Evolutionary conservation across 169 alveolate genomes (phyloP).

Genomic region (Plasmodium blacklocki): DNA sequence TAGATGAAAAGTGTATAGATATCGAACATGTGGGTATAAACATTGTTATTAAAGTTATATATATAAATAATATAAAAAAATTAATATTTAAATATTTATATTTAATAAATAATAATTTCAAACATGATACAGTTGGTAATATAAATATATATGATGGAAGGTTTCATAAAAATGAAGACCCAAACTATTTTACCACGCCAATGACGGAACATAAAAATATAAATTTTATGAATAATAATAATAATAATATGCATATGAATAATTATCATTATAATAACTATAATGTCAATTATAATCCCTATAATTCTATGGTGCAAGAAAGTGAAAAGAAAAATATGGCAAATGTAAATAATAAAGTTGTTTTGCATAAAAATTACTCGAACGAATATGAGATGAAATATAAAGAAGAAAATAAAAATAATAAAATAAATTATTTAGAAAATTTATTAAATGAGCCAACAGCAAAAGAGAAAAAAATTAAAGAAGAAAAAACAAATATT

Average conservation of each 20-base stretch:
- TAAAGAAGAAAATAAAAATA: conserved; percentile 23
- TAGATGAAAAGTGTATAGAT: conserved; percentile 54
- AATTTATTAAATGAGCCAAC: conserved; percentile 62
- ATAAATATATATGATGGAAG: neutral
- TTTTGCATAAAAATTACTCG: neutral
- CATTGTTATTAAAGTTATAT: conserved; percentile 61
- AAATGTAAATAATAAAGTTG: neutral
- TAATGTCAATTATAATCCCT: neutral
- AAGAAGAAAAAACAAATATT: conserved; percentile 75
- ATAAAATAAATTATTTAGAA: conserved; percentile 57
- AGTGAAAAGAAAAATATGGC: conserved; percentile 28
- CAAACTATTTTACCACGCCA: neutral
- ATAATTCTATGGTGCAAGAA: conserved; percentile 31
- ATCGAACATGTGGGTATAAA: conserved; percentile 68
- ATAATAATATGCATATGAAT: neutral
- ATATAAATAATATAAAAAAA: conserved; percentile 48
- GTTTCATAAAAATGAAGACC: conserved; percentile 4
- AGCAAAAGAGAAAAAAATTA: conserved; percentile 70
- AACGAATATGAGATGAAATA: conserved; percentile 15
- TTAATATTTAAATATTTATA: conserved; percentile 25
- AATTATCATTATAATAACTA: neutral
- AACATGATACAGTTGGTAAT: neutral
- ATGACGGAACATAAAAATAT: conserved; percentile 4
- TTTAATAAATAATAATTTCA: conserved; percentile 7
- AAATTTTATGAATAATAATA: neutral